Percentiles rank a stretch among this genome's conserved stretches.
Evolutionary conservation across 116 monocot species (phyloP).

Genomic region (Iris pallida): DNA sequence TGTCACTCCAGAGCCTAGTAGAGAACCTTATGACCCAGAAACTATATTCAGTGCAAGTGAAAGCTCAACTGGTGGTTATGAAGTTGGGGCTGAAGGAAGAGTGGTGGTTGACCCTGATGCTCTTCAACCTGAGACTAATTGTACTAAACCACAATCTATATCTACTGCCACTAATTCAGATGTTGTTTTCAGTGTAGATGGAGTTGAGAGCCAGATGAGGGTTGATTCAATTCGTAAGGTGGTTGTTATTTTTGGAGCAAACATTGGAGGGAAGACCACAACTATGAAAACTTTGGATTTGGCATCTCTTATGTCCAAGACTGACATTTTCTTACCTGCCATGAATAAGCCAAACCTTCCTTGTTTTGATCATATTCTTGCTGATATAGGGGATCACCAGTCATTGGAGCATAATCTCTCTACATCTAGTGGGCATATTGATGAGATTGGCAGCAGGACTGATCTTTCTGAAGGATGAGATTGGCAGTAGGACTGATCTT

Average conservation of each 20-base stretch:
- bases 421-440: slow-evolving; percentile 80
- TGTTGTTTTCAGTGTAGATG: not conserved
- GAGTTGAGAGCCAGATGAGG: not conserved
- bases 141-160: not conserved
- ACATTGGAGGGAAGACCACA: slow-evolving; percentile 89
- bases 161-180: not conserved
- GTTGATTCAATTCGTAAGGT: slow-evolving; percentile 26
- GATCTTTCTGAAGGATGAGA: too few relatives aligned
- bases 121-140: not conserved
- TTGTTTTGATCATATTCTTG: slow-evolving; percentile 84
- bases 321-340: slow-evolving; percentile 74
- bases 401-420: slow-evolving; percentile 87
- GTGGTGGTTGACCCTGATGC: not conserved
- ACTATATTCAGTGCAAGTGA: not conserved
- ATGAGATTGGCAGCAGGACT: not conserved
- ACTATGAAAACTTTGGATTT: slow-evolving; percentile 84
- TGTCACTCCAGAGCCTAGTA: not conserved
- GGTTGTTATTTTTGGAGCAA: slow-evolving; percentile 84
- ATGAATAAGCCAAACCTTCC: slow-evolving; percentile 52
- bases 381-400: slow-evolving; percentile 93
- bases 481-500: slow-evolving; percentile 83
- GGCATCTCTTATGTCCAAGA: slow-evolving; percentile 83
- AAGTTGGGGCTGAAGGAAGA: not conserved
- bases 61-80: not conserved
- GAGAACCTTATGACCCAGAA: not conserved